A percentile compares a stretch with the other conserved stretches of the same genome.
phyloP scores from a whole-genome alignment of 345 rosid species.

The Odontarrhena argentea region DNA sequence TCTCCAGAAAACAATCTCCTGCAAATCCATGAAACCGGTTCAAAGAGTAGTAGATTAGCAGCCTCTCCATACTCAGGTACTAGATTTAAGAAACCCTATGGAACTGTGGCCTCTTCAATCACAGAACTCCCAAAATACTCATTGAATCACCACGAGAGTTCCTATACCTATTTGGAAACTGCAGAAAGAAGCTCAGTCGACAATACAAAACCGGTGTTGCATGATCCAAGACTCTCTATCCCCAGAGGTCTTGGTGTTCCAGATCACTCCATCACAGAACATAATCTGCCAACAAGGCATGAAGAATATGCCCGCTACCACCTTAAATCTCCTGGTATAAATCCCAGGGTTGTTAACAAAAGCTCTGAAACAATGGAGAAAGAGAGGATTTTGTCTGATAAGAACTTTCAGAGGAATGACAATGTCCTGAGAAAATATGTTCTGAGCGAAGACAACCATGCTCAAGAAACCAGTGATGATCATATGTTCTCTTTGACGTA shows the following conservation, averaged over 20 bases:
- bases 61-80: constrained; percentile 37
- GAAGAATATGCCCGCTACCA: constrained; percentile 37
- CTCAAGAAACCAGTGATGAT: constrained; percentile 42
- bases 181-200: constrained; percentile 41
- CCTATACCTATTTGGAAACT: constrained; percentile 28
- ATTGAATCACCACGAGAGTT: constrained; percentile 45
- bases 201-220: constrained; percentile 30
- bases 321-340: constrained; percentile 29
- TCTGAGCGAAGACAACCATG: constrained; percentile 36
- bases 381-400: constrained; percentile 30
- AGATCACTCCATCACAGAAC: constrained; percentile 32
- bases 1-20: constrained; percentile 27
- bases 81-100: constrained; percentile 38
- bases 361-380: constrained; percentile 40
- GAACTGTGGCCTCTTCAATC: constrained; percentile 31
- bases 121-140: constrained; percentile 44
- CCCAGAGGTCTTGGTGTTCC: constrained; percentile 35
- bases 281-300: constrained; percentile 33
- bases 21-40: constrained; percentile 18
- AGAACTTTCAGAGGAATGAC: constrained; percentile 39
- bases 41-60: constrained; percentile 33
- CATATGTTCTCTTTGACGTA: constrained; percentile 51
- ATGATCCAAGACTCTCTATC: constrained; percentile 36
- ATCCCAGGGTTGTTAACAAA: constrained; percentile 37
- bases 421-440: constrained; percentile 30